These are phyloP conservation scores for Rhizophagus prolifer DNA, from an alignment of 192 early-diverging fungal genomes.

Conservation along the genomic window DNA sequence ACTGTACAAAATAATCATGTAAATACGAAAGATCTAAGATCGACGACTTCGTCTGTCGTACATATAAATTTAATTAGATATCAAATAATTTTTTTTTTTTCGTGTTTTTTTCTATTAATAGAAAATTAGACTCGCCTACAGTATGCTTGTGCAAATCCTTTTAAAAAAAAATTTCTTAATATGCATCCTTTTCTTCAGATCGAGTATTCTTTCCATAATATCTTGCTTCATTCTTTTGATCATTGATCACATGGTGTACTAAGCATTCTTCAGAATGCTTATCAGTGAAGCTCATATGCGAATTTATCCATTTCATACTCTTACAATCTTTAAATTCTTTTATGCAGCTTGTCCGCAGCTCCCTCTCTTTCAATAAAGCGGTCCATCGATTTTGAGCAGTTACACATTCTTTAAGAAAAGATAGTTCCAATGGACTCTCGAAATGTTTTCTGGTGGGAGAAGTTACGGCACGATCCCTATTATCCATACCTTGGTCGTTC, in stretches of 20 bases:
- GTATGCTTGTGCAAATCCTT: not conserved
- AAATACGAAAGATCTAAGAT: not conserved
- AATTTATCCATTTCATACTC: not conserved
- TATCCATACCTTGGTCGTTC: too few relatives aligned
- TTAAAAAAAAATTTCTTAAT: not conserved
- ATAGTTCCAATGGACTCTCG: not conserved
- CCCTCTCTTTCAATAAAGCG: not conserved
- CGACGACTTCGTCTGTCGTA: not conserved
- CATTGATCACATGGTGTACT: not conserved
- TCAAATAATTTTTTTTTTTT: not conserved
- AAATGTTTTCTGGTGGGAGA: not conserved
- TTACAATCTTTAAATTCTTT: not conserved
- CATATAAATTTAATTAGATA: not conserved
- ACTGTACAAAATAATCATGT: not conserved
- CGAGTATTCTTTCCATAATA: too few relatives aligned
- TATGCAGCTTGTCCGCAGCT: not conserved
- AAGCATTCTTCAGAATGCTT: not conserved
- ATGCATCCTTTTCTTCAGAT: not conserved
- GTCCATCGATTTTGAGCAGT: not conserved
- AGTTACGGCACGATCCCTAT: not conserved
- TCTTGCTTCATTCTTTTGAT: not conserved
- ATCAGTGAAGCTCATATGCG: not conserved
- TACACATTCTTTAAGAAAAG: not conserved
- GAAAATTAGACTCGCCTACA: not conserved
- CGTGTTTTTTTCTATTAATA: too few relatives aligned